Evolutionary conservation across 805 yeast genomes (phyloP).

Genomic region (Candida ovalis): DNA sequence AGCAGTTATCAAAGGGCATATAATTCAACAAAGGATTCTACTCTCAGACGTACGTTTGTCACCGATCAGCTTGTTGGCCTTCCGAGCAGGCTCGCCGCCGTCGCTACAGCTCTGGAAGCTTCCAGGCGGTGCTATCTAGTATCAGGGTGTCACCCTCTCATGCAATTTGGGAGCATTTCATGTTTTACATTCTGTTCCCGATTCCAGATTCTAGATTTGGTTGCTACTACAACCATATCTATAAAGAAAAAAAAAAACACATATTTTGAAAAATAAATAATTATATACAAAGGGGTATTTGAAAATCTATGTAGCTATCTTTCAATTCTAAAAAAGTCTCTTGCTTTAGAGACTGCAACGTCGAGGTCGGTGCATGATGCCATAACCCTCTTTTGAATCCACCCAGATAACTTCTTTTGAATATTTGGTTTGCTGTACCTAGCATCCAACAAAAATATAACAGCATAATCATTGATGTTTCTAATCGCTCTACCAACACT

Average conservation of each 20-base stretch:
- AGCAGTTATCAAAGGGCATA: no score
- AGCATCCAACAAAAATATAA: slow-evolving; percentile 65
- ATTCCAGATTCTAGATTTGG: no score
- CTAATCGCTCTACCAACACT: slow-evolving; percentile 90
- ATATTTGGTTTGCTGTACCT: slow-evolving; percentile 48
- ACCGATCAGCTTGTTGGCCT: no score
- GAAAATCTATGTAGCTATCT: neutral
- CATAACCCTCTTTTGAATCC: slow-evolving; percentile 54
- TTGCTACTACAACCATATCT: no score
- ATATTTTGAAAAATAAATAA: neutral
- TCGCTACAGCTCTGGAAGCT: neutral
- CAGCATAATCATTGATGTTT: slow-evolving; percentile 76
- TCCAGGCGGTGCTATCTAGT: neutral
- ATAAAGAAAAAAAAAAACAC: no score
- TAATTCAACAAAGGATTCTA: no score
- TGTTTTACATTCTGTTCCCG: no score
- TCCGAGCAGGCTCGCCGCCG: no score
- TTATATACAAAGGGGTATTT: neutral
- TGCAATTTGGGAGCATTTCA: no score
- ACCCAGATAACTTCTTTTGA: slow-evolving; percentile 59
- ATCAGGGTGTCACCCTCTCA: neutral
- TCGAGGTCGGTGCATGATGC: slow-evolving; percentile 6
- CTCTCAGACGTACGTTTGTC: no score
- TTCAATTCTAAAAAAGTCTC: slow-evolving; percentile 9
- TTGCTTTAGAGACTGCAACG: slow-evolving; percentile 5